phyloP scores from a whole-genome alignment of 805 yeast species.

The Millerago galiae region DNA sequence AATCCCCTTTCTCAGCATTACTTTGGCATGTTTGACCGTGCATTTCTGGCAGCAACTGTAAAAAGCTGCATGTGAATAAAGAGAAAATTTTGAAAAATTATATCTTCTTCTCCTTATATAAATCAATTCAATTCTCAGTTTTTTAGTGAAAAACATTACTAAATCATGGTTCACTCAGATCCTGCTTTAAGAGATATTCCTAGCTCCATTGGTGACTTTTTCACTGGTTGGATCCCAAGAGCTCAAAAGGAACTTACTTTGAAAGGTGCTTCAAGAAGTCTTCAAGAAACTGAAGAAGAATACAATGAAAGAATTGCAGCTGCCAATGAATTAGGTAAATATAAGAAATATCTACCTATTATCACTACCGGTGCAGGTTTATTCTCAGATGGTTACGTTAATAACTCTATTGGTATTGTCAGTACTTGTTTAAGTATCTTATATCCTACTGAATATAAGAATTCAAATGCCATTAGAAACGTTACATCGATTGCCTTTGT shows the following conservation, averaged over 20 bases:
- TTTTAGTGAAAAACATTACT: background rate
- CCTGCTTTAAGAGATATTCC: constrained; percentile 43
- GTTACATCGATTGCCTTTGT: constrained; percentile 85
- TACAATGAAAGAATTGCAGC: constrained; percentile 15
- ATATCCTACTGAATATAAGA: constrained; percentile 56
- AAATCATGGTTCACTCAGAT: background rate
- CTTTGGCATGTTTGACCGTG: background rate
- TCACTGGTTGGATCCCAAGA: constrained; percentile 37
- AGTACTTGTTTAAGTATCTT: constrained; percentile 59
- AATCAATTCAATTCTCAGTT: background rate
- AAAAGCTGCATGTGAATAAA: background rate
- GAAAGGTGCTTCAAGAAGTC: constrained; percentile 22
- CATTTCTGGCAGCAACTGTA: background rate
- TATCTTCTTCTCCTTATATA: too few relatives aligned
- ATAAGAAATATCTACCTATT: constrained; percentile 53
- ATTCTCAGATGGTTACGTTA: constrained; percentile 89
- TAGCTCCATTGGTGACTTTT: constrained; percentile 29
- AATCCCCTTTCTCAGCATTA: too few relatives aligned
- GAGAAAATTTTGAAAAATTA: background rate
- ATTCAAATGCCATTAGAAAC: constrained; percentile 68
- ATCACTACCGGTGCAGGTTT: constrained; percentile 87
- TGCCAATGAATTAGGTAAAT: constrained; percentile 17
- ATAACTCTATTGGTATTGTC: constrained; percentile 76
- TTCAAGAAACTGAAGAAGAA: constrained; percentile 24
- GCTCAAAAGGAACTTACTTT: constrained; percentile 38